Conservation (phyloP, 139 green algal genomes). For the Picochlorum sp. region DNA sequence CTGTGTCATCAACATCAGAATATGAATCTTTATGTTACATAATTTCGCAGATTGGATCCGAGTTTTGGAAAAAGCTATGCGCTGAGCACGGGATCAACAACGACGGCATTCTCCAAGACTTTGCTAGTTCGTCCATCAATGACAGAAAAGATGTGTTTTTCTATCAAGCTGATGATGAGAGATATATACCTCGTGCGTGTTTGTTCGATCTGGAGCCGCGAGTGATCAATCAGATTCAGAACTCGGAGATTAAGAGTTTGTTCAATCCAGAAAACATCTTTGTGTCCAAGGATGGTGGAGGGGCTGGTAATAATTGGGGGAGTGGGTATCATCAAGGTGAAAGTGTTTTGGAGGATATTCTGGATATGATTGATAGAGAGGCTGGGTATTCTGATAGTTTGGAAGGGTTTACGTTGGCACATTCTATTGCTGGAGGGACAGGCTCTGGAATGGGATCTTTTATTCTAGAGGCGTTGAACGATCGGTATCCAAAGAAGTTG, state of each 20-base stretch:
- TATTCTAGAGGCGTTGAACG: slow-evolving; percentile 91
- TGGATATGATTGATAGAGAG: slow-evolving; percentile 99
- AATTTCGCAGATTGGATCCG: slow-evolving; percentile 62
- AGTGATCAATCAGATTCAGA: slow-evolving; percentile 96
- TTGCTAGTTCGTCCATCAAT: slow-evolving; percentile 32
- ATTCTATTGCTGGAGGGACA: slow-evolving; percentile 97
- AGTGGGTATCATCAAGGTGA: slow-evolving; percentile 89
- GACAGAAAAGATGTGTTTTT: slow-evolving; percentile 99
- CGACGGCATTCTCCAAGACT: slow-evolving; percentile 89
- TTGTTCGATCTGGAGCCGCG: slow-evolving; percentile 94
- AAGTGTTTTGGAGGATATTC: slow-evolving; percentile 81
- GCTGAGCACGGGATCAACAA: slow-evolving; percentile 95
- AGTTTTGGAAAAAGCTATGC: slow-evolving; percentile 96
- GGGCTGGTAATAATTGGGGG: slow-evolving; percentile 99
- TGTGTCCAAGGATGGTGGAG: slow-evolving; percentile 86
- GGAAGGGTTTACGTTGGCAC: slow-evolving; percentile 94
- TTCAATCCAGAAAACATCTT: slow-evolving; percentile 99
- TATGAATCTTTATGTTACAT: too few relatives aligned
- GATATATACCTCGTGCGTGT: slow-evolving; percentile 92
- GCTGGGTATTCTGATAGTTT: slow-evolving; percentile 94
- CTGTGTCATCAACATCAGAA: too few relatives aligned
- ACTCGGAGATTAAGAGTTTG: slow-evolving; percentile 82
- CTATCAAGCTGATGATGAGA: slow-evolving; percentile 98
- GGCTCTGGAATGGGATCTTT: slow-evolving; percentile 94
- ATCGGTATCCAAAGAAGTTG: slow-evolving; percentile 93